A percentile compares a stretch with the other conserved stretches of the same genome.
Conservation (phyloP, 208 protist species). For the Trypanosoma cruzi region DNA sequence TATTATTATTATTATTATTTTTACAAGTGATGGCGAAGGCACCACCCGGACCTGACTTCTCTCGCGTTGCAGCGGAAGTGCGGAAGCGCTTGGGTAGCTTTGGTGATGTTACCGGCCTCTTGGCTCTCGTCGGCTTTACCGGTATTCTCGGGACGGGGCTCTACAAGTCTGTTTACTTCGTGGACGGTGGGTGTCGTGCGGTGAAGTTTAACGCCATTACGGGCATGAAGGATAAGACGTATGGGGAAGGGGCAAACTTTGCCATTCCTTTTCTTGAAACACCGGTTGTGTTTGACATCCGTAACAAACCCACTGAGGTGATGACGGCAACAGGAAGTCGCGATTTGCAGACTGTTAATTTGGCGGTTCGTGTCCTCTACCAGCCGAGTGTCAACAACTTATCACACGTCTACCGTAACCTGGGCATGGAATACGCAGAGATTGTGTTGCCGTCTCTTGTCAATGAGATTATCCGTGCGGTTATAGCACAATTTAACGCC, state of each 20-base stretch:
- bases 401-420: slow-evolving; percentile 94
- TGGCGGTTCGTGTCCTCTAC: slow-evolving; percentile 98
- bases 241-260: slow-evolving; percentile 96
- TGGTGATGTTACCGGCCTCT: slow-evolving; percentile 69
- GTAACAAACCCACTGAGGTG: slow-evolving; percentile 91
- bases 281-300: slow-evolving; percentile 97
- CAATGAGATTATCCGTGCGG: slow-evolving; percentile 98
- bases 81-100: slow-evolving; percentile 69
- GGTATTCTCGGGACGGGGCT: slow-evolving; percentile 55
- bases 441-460: slow-evolving; percentile 98
- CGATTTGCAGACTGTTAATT: slow-evolving; percentile 99
- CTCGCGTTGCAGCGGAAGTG: slow-evolving; percentile 59
- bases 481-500: slow-evolving; percentile 99
- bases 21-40: slow-evolving; percentile 51
- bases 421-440: slow-evolving; percentile 98
- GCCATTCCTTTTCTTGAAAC: slow-evolving; percentile 96
- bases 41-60: slow-evolving; percentile 81
- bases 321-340: slow-evolving; percentile 89
- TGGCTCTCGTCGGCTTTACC: slow-evolving; percentile 53
- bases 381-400: slow-evolving; percentile 94
- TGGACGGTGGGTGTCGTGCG: slow-evolving; percentile 96
- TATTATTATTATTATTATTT: too few relatives aligned
- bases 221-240: slow-evolving; percentile 93
- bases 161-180: slow-evolving; percentile 94
- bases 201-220: slow-evolving; percentile 97